Evolutionary conservation across 805 yeast genomes (phyloP), one percentile per base, ranked within the genome.

Genomic region (Candida peoriensis): DNA sequence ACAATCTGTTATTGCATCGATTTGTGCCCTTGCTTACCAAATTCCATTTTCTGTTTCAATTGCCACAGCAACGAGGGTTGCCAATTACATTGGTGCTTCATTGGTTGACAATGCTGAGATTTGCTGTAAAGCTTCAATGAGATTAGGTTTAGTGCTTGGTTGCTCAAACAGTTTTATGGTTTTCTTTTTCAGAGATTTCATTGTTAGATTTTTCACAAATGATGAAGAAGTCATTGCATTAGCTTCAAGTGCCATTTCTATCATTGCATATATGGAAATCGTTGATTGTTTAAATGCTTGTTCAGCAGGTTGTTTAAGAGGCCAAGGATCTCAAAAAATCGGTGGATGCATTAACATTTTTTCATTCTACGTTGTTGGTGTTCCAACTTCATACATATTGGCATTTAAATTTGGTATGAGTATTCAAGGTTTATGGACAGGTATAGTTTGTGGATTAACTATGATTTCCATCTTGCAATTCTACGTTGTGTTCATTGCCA

Each of bases 321-420:
- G 95, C 13, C 95, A 85, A 58, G 94, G 96, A 8, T 70, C 83
- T 55, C 95, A 87, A 56, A 69, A 74, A 28, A 66, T 84, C 24
- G 96, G 95, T 0, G 82, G 93, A 10, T 64, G 72, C 34, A 64
- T 86, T 38, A 84, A 81, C 53, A 57, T 87, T 47, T 54, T 73
- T 7, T 72, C 78, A 11, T 88, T 86, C 58, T 86, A 87, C 48
- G 47, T 71, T 3, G 54, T 87, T 33, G 95, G 90, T 9, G 63
- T 85, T n/a, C 95, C 95, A 1, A 40, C 76, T 8, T 79, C 81
- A 1, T 80, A 80, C 52, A 48, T 51, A 16, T 44, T 54, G 11
- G 61, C 60, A 11, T 47, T 58, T 46, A 68, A 63, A 28, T 66
- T 80, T 20, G 35, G 47, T 12, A 9, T 22, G 5, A 31, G 37